These are phyloP conservation scores for Fusarium xyrophilum DNA, from an alignment of 2,329 filamentous ascomycete genomes.

Conservation along the genomic window DNA sequence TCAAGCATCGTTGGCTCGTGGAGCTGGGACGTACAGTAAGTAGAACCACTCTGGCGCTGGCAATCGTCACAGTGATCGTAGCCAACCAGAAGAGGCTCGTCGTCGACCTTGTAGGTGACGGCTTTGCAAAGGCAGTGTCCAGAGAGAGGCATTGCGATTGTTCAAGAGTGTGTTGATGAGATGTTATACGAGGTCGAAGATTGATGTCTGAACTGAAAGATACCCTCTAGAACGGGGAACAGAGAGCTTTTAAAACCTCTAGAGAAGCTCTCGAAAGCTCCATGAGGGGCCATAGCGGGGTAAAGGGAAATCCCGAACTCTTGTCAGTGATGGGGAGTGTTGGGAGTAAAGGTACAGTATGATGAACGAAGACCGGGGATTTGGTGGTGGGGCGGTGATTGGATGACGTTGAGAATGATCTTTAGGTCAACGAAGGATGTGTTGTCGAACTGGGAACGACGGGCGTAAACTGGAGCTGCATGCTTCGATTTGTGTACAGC, in stretches of 20 bases:
- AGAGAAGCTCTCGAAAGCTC: conserved; percentile 35
- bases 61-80: conserved; percentile 79
- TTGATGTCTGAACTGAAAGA: not conserved
- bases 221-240: not conserved
- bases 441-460: conserved; percentile 23
- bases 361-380: conserved; percentile 25
- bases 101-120: conserved; percentile 70
- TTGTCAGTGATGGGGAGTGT: conserved; percentile 22
- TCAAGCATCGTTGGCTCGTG: not conserved
- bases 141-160: conserved; percentile 65
- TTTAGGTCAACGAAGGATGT: conserved; percentile 2
- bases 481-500: conserved; percentile 22
- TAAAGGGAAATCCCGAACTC: conserved; percentile 35
- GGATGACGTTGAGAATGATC: conserved; percentile 42
- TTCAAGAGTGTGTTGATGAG: not conserved
- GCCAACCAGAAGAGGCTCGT: conserved; percentile 61
- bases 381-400: conserved; percentile 40
- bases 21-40: conserved; percentile 63
- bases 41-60: conserved; percentile 73
- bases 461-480: conserved; percentile 16
- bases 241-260: conserved; percentile 16
- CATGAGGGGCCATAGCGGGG: conserved; percentile 41
- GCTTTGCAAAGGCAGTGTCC: conserved; percentile 76
- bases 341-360: conserved; percentile 16
- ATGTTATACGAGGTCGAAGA: conserved; percentile 7